Percentiles rank a stretch among this genome's conserved stretches.
These are phyloP conservation scores for Clarireedia hainanense DNA, from an alignment of 2,329 filamentous ascomycete species.

Conservation along the genomic window DNA sequence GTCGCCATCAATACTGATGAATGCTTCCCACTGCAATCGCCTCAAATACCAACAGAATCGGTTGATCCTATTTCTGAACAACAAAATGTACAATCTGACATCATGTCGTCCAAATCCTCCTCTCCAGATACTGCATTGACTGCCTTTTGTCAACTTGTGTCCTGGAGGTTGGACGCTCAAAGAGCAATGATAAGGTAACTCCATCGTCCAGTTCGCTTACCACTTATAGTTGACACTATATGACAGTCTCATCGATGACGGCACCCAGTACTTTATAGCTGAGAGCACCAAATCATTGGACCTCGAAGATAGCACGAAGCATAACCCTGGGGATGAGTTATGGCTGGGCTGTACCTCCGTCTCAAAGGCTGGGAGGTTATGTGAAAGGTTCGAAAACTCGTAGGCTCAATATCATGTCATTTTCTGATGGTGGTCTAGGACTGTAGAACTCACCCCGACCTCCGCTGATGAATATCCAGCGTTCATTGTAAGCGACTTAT, in stretches of 20 bases:
- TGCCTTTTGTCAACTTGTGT: conserved; percentile 41
- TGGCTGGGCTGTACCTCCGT: conserved; percentile 28
- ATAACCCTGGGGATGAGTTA: conserved; percentile 26
- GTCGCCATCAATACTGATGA: conserved; percentile 4
- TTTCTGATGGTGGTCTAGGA: conserved; percentile 15
- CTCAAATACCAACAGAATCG: neutral
- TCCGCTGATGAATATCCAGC: conserved; percentile 21
- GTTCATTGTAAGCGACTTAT: conserved; percentile 27
- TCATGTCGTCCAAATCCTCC: conserved; percentile 26
- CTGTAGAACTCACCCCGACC: conserved; percentile 21
- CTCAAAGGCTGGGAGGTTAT: conserved; percentile 26
- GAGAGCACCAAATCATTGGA: conserved; percentile 42
- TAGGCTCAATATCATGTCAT: neutral
- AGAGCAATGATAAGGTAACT: conserved; percentile 38
- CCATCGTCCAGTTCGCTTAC: neutral
- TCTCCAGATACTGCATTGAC: conserved; percentile 38
- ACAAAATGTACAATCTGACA: conserved; percentile 18
- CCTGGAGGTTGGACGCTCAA: conserved; percentile 39
- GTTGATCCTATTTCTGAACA: conserved; percentile 1
- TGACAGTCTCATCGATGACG: conserved; percentile 36
- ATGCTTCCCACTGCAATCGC: neutral
- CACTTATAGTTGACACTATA: conserved; percentile 10
- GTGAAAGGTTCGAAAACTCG: conserved; percentile 22
- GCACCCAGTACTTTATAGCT: conserved; percentile 42
- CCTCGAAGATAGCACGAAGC: conserved; percentile 20